Percentiles rank a stretch among this genome's conserved stretches.
Evolutionary conservation across 2,329 filamentous ascomycete genomes (phyloP).

Genomic region (Sclerotinia sclerotiorum): DNA sequence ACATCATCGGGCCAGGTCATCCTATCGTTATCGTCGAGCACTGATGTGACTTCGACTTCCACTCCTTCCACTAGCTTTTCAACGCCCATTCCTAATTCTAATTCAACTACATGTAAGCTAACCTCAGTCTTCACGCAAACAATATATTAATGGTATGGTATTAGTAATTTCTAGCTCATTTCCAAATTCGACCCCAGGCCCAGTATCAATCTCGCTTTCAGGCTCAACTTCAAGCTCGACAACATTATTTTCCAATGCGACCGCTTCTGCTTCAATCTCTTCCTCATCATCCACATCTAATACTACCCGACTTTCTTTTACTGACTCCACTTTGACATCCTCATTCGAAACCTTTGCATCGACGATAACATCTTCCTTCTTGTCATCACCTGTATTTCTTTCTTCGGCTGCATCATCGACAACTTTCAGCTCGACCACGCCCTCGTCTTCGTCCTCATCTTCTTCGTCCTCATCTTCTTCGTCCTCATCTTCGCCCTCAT

Average conservation of each 20-base stretch:
- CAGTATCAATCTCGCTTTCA: conserved; percentile 18
- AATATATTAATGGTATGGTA: conserved; percentile 24
- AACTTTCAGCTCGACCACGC: conserved; percentile 11
- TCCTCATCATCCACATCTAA: conserved; percentile 26
- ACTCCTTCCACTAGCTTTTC: conserved; percentile 36
- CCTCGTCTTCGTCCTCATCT: conserved; percentile 17
- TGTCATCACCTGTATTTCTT: conserved; percentile 9
- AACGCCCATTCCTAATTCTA: conserved; percentile 35
- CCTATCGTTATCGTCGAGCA: conserved; percentile 31
- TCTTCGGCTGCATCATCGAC: conserved; percentile 24
- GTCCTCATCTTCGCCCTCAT: conserved; percentile 17
- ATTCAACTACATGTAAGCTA: conserved; percentile 38
- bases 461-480: too few relatives aligned
- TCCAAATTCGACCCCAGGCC: conserved; percentile 16
- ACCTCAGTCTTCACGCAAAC: conserved; percentile 2
- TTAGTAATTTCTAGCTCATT: conserved; percentile 39
- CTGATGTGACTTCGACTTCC: conserved; percentile 32
- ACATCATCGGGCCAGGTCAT: conserved; percentile 26
- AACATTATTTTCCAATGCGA: conserved; percentile 18
- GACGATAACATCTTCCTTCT: conserved; percentile 21
- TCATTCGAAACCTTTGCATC: conserved; percentile 25
- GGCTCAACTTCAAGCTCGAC: conserved; percentile 30
- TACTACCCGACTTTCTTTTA: conserved; percentile 6
- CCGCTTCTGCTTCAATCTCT: conserved; percentile 23
- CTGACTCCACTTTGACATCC: conserved; percentile 21